A percentile compares a stretch with the other conserved stretches of the same genome.
Evolutionary conservation across 352 stramenopile genomes (phyloP).

Genomic region (Globisporangium solare): DNA sequence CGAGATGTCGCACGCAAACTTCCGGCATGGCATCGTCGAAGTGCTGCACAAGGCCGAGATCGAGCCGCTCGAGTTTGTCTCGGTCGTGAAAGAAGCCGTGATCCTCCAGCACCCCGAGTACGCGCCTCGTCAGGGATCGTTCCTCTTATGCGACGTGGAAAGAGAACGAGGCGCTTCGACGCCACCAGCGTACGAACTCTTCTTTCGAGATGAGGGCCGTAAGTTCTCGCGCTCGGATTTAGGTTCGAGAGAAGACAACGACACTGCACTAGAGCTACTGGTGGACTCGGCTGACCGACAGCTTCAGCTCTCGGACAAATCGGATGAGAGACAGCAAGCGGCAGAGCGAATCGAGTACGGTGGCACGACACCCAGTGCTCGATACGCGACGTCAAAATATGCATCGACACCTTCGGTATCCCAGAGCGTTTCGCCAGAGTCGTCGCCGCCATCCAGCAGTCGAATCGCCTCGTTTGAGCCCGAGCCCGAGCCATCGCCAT

Average conservation of each 20-base stretch:
- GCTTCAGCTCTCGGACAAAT: no score
- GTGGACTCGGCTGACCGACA: neutral
- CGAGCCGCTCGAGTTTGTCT: slow-evolving; percentile 4
- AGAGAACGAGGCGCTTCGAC: neutral
- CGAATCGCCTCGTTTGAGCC: neutral
- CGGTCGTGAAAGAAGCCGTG: slow-evolving; percentile 6
- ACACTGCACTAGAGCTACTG: neutral
- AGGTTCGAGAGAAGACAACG: neutral
- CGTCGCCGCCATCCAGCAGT: neutral
- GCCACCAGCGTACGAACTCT: neutral
- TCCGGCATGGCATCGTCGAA: slow-evolving; percentile 1
- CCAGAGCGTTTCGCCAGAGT: neutral
- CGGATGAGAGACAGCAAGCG: no score
- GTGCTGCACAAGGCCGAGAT: neutral
- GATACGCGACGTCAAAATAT: neutral
- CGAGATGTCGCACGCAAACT: neutral
- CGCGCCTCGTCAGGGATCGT: neutral
- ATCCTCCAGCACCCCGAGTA: slow-evolving; percentile 7
- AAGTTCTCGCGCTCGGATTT: no score
- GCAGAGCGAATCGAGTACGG: neutral
- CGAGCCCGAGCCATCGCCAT: no score
- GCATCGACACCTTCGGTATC: neutral
- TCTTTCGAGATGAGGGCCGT: neutral
- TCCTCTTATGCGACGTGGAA: no score
- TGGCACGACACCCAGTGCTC: neutral